phyloP scores from a whole-genome alignment of 2,329 filamentous ascomycete genomes.

The Aspergillus floridensis region DNA sequence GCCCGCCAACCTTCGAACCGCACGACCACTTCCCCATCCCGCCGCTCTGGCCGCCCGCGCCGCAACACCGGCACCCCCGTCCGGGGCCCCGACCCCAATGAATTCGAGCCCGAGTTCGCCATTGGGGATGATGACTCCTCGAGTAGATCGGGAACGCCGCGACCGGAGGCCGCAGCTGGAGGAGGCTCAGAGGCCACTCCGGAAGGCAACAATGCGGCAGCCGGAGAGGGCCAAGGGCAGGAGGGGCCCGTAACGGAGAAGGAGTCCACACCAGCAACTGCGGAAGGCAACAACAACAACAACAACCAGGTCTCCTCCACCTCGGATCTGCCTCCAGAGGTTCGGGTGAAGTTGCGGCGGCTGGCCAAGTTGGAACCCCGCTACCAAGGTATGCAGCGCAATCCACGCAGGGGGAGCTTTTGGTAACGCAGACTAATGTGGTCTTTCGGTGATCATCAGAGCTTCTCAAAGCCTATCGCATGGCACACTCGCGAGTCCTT shows the following conservation, averaged over 20 bases:
- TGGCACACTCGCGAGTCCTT: slow-evolving; percentile 81
- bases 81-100: slow-evolving; percentile 72
- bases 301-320: slow-evolving; percentile 24
- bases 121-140: slow-evolving; percentile 77
- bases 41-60: slow-evolving; percentile 32
- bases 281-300: slow-evolving; percentile 11
- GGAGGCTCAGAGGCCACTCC: slow-evolving; percentile 22
- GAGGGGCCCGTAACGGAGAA: slow-evolving; percentile 21
- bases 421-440: not conserved
- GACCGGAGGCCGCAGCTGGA: slow-evolving; percentile 43
- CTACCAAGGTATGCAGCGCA: slow-evolving; percentile 65
- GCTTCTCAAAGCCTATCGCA: slow-evolving; percentile 83
- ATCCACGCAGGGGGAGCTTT: not conserved
- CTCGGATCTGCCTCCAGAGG: slow-evolving; percentile 67
- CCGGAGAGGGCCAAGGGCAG: slow-evolving; percentile 22
- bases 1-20: slow-evolving; percentile 36
- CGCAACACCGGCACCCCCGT: slow-evolving; percentile 46
- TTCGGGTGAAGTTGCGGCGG: slow-evolving; percentile 73
- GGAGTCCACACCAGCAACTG: slow-evolving; percentile 21
- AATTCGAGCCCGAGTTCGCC: slow-evolving; percentile 82
- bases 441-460: slow-evolving; percentile 52
- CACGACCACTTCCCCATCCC: slow-evolving; percentile 26
- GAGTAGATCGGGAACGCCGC: slow-evolving; percentile 61
- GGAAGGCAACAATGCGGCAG: slow-evolving; percentile 16
- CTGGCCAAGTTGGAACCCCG: slow-evolving; percentile 86